phyloP scores from a whole-genome alignment of 805 yeast genomes.

The Millerozyma miso region DNA sequence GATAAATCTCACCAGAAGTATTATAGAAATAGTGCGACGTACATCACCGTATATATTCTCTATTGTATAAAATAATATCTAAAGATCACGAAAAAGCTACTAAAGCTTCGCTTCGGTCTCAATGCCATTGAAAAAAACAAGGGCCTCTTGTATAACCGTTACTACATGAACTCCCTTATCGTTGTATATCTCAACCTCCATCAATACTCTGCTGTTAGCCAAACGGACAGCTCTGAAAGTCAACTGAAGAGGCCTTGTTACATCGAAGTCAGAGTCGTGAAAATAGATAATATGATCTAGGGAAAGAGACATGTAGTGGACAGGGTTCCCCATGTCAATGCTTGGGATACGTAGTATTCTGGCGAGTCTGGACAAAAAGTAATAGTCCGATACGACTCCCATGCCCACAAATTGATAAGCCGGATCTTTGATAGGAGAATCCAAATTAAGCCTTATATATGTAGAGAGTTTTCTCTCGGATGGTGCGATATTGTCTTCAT shows the following conservation, averaged over 20 bases:
- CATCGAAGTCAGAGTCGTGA: conserved; percentile 49
- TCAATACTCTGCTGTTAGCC: conserved; percentile 48
- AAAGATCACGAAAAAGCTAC: not conserved
- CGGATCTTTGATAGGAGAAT: conserved; percentile 14
- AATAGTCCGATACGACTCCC: conserved; percentile 57
- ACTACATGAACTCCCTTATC: conserved; percentile 51
- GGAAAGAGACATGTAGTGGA: conserved; percentile 49
- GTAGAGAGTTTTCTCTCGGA: conserved; percentile 24
- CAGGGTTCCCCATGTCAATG: conserved; percentile 14
- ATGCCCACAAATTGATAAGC: conserved; percentile 48
- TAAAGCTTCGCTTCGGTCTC: conserved; percentile 12
- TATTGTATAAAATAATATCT: not conserved
- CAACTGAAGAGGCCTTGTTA: conserved; percentile 50
- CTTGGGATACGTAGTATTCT: conserved; percentile 44
- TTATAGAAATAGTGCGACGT: not conserved
- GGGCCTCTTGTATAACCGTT: conserved; percentile 63
- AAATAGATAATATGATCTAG: conserved; percentile 66
- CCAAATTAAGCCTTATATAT: conserved; percentile 24
- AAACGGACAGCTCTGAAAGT: conserved; percentile 47
- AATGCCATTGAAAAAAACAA: conserved; percentile 28
- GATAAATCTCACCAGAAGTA: not conserved
- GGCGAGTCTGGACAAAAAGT: conserved; percentile 48
- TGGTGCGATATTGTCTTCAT: conserved; percentile 19
- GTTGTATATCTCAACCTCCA: conserved; percentile 56
- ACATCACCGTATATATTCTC: not conserved